Conservation (phyloP, 2,329 filamentous ascomycete genomes). For the Aureobasidium melanogenum region DNA sequence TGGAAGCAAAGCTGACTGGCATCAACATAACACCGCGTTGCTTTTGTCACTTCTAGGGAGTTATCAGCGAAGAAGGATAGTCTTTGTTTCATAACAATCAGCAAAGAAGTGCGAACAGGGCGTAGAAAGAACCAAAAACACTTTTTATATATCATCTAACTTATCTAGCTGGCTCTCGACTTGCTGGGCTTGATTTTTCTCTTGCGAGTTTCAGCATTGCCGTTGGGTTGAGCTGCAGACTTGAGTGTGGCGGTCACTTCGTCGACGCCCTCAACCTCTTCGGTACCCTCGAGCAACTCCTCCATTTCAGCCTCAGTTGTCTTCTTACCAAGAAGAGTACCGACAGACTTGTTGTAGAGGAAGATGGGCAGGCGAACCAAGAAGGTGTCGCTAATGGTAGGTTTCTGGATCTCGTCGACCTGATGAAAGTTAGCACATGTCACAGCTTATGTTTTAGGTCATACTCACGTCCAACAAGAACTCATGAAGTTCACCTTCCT, state of each 20-base stretch:
- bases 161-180: constrained; percentile 6
- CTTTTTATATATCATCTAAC: not conserved
- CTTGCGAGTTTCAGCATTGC: constrained; percentile 37
- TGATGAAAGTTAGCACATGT: constrained; percentile 29
- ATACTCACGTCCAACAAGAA: constrained; percentile 76
- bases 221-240: constrained; percentile 34
- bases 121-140: not conserved
- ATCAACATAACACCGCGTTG: not conserved
- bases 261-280: constrained; percentile 29
- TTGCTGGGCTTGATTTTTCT: constrained; percentile 22
- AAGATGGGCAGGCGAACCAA: constrained; percentile 71
- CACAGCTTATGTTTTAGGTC: constrained; percentile 16
- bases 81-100: not conserved
- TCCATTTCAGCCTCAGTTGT: constrained; percentile 23
- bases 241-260: constrained; percentile 29
- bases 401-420: constrained; percentile 69
- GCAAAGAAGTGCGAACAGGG: not conserved
- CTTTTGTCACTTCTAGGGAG: not conserved
- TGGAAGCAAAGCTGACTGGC: not conserved
- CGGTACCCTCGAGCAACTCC: constrained; percentile 27
- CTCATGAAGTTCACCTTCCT: constrained; percentile 74
- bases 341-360: constrained; percentile 48
- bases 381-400: constrained; percentile 73
- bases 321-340: constrained; percentile 33
- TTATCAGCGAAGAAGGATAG: not conserved